Evolutionary conservation across 78 protist species (phyloP), one percentile per base, ranked within the genome.

Genomic region (Dictyostelium firmibasis): DNA sequence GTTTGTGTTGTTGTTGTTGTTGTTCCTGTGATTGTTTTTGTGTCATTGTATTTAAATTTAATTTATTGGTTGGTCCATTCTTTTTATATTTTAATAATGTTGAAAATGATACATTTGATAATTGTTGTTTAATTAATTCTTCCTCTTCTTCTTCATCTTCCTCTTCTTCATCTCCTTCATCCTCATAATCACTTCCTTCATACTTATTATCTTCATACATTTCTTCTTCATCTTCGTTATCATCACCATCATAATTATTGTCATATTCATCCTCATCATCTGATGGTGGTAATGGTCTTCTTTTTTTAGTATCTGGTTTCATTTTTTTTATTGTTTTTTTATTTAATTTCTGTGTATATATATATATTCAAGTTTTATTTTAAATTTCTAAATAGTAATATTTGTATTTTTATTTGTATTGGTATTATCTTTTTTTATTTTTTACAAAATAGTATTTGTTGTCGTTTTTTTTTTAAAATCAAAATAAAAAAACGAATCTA

Each of bases 41-140:
- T 60, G 41, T 23, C 1, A n/a, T 29, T 57, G 75, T 25, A 23
- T n/a, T 35, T 64, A 64, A 64, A 64, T 64, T 64, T 64, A 64
- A 64, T 47, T 47, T 20, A 69, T 29, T 36, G 4, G 53, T 33
- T 41, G 82, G 62, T 76, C 53, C 62, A 20, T 83, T 64, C 29
- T 64, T 83, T 35, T 83, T 67, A 35, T 64, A 10, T 38, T 60
- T 38, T 43, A 83, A 20, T n/a, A 83, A n/a, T n/a, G 76, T 41
- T 25, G 88, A 60, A 64, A 83, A 83, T 20, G 78, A 69, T 62
- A 87, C 93, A 62, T 57, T 38, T 60, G 69, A 23, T n/a, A 87
- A 78, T 60, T 87, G 70, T 64, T 87, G 64, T 81, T 87, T 87
- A 25, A 86, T 75, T 36, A 43, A 50, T 25, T 72, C 92, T 75